Evolutionary conservation across 2,329 filamentous ascomycete genomes (phyloP).

Genomic region (Fusarium sp.): DNA sequence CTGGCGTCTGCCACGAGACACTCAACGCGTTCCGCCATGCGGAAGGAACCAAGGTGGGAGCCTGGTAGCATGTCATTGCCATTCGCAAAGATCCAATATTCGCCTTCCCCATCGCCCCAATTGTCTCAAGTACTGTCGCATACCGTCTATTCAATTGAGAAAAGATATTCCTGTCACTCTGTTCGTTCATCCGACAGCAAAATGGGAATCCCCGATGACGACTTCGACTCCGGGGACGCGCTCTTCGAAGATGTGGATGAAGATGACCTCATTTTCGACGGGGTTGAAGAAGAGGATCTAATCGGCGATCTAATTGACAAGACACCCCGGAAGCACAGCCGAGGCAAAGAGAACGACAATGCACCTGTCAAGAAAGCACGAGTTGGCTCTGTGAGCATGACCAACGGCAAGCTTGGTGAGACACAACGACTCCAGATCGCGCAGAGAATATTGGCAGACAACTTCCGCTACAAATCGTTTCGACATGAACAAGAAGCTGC

Average conservation of each 20-base stretch:
- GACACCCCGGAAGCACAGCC: conserved; percentile 14
- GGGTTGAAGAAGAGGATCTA: conserved; percentile 27
- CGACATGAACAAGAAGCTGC: conserved; percentile 59
- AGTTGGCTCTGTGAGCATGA: neutral
- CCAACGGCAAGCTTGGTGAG: neutral
- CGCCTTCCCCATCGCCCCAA: neutral
- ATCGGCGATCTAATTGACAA: neutral
- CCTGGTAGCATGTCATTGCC: neutral
- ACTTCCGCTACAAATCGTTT: conserved; percentile 55
- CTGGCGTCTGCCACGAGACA: neutral
- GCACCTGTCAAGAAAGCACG: conserved; percentile 28
- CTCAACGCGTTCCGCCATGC: neutral
- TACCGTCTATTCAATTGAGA: fast-evolving
- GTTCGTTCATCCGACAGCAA: neutral
- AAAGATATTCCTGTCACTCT: neutral
- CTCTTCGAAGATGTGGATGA: conserved; percentile 42
- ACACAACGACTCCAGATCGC: conserved; percentile 30
- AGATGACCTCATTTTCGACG: conserved; percentile 39
- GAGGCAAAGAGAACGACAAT: conserved; percentile 1
- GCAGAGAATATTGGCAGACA: conserved; percentile 49
- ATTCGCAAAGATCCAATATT: neutral
- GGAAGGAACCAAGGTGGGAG: neutral
- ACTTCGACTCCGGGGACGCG: conserved; percentile 45
- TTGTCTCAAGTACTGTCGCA: neutral
- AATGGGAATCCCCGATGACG: conserved; percentile 31